Conservation (phyloP, 495 filamentous ascomycete species). For the Tricharina praecox region DNA sequence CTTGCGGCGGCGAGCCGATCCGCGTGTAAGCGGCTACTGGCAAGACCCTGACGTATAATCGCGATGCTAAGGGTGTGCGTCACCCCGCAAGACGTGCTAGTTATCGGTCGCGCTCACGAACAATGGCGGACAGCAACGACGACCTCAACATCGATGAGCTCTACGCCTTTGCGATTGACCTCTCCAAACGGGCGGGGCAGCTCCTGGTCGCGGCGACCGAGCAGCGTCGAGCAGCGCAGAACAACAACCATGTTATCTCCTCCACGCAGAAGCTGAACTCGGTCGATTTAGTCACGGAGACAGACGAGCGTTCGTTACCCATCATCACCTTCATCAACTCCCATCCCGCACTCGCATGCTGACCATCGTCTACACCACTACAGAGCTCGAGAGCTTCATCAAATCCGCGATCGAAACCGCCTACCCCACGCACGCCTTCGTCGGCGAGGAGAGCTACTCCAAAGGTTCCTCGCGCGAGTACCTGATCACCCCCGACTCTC, state of each 20-base stretch:
- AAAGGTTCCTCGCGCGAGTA: conserved; percentile 42
- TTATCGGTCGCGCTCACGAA: no score
- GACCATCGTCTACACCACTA: not conserved
- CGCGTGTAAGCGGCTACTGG: no score
- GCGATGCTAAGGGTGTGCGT: no score
- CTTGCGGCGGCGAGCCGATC: no score
- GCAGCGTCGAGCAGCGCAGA: conserved; percentile 27
- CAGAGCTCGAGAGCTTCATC: conserved; percentile 53
- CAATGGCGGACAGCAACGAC: no score
- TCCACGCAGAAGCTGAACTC: conserved; percentile 42
- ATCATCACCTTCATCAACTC: no score
- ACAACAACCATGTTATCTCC: not conserved
- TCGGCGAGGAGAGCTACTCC: conserved; percentile 55
- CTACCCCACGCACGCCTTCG: conserved; percentile 51
- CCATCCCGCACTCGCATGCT: not conserved
- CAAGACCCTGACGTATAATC: no score
- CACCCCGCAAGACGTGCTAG: no score
- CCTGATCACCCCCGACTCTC: conserved; percentile 33
- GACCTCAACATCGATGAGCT: conserved; percentile 37
- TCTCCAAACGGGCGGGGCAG: conserved; percentile 46
- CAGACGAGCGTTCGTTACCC: conserved; percentile 41
- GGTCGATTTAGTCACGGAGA: conserved; percentile 56
- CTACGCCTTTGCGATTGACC: conserved; percentile 46
- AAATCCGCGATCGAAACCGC: conserved; percentile 35
- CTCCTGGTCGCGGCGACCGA: conserved; percentile 38